Percentiles rank a stretch among this genome's conserved stretches.
phyloP scores from a whole-genome alignment of 2,329 filamentous ascomycete species.

The Pseudogymnoascus sp. region DNA sequence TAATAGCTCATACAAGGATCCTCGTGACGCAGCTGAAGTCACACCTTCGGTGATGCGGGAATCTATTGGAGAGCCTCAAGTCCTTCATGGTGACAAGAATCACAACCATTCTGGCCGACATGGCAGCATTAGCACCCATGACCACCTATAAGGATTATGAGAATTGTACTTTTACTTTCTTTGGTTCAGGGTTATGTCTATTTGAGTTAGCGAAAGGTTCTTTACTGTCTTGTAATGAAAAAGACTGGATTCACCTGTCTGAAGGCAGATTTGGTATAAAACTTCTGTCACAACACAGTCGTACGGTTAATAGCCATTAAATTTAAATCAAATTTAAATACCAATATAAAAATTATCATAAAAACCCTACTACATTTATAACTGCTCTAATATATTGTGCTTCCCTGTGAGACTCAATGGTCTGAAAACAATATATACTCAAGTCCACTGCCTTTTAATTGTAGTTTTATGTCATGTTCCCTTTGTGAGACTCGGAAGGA shows the following conservation, averaged over 20 bases:
- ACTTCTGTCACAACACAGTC: not conserved
- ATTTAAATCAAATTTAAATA: not conserved
- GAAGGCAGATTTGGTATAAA: not conserved
- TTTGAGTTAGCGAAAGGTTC: not conserved
- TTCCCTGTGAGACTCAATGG: no score
- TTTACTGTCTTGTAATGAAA: not conserved
- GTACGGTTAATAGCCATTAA: not conserved
- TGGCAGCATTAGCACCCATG: conserved; percentile 25
- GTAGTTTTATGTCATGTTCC: not conserved
- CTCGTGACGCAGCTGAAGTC: conserved; percentile 48
- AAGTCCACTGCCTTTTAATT: no score
- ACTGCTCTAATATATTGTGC: no score
- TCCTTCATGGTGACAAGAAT: conserved; percentile 36
- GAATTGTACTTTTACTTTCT: conserved; percentile 5
- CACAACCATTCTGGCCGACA: conserved; percentile 41
- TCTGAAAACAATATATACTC: no score
- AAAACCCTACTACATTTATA: not conserved
- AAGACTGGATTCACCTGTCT: not conserved
- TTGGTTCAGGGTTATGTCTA: not conserved
- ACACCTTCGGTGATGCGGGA: conserved; percentile 45
- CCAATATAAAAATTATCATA: conserved; percentile 45
- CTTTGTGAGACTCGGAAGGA: not conserved
- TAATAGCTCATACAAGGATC: conserved; percentile 29
- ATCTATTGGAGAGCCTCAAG: conserved; percentile 37
- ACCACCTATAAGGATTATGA: not conserved